Evolutionary conservation across 1,139 yeast species (phyloP).

Genomic region (Yamadazyma conglobata): DNA sequence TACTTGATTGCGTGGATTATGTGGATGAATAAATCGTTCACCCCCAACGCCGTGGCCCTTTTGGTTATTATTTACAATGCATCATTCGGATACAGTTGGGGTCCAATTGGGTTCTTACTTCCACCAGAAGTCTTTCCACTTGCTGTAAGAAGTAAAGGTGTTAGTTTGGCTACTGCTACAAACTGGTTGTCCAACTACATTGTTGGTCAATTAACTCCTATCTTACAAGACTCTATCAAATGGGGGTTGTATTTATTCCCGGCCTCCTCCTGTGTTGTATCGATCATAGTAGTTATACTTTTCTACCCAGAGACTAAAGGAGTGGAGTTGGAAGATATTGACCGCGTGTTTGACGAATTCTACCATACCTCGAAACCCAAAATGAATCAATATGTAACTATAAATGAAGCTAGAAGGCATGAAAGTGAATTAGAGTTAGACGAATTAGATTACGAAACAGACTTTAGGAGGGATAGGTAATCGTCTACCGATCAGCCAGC

Average conservation of each 20-base stretch:
- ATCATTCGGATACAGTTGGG: constrained; percentile 55
- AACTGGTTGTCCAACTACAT: constrained; percentile 55
- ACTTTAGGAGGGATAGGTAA: constrained; percentile 6
- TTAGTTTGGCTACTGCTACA: constrained; percentile 50
- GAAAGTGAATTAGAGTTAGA: constrained; percentile 19
- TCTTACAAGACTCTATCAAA: constrained; percentile 42
- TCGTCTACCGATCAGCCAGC: too few relatives aligned
- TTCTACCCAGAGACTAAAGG: constrained; percentile 91
- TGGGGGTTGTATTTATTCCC: constrained; percentile 53
- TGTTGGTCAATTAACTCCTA: constrained; percentile 54
- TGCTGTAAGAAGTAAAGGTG: constrained; percentile 54
- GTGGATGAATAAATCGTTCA: constrained; percentile 32
- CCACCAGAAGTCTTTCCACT: constrained; percentile 55
- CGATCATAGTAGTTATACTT: constrained; percentile 52
- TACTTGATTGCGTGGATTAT: constrained; percentile 38
- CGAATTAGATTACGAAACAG: constrained; percentile 19
- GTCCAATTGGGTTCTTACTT: constrained; percentile 53
- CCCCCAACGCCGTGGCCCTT: constrained; percentile 46
- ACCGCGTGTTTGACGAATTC: constrained; percentile 66
- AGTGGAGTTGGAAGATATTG: constrained; percentile 84
- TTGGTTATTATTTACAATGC: constrained; percentile 51
- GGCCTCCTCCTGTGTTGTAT: constrained; percentile 43
- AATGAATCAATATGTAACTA: constrained; percentile 19
- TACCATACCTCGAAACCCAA: constrained; percentile 18
- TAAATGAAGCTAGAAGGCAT: constrained; percentile 7